Conservation (phyloP, 2,329 filamentous ascomycete species). For the Colletotrichum sp. region DNA sequence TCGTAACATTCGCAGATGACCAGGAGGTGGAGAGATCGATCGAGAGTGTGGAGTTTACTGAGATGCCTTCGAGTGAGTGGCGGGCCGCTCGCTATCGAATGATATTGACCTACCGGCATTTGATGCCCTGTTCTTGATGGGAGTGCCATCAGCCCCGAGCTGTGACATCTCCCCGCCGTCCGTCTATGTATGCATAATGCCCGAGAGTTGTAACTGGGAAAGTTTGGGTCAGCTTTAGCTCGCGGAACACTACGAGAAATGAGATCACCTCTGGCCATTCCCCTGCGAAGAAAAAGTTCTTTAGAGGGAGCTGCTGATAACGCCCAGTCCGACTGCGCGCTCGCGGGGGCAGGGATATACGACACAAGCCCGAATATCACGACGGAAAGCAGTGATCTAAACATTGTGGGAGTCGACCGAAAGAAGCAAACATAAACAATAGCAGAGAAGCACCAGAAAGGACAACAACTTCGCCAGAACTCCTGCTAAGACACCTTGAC, state of each 20-base stretch:
- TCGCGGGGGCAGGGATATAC: neutral
- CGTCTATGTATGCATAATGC: constrained; percentile 42
- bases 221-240: neutral
- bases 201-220: constrained; percentile 28
- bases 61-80: neutral
- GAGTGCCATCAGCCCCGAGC: neutral
- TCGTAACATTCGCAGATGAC: neutral
- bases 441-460: neutral
- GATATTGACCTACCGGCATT: neutral
- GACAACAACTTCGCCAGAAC: neutral
- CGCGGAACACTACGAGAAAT: rapidly evolving
- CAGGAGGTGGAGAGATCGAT: constrained; percentile 18
- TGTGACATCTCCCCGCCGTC: constrained; percentile 40
- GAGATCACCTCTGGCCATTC: neutral
- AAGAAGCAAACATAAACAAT: neutral
- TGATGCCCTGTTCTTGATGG: neutral
- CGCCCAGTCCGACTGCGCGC: neutral
- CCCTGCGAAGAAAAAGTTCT: neutral
- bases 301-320: neutral
- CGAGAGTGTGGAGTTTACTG: constrained; percentile 20
- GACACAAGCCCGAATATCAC: neutral
- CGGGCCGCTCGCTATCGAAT: neutral
- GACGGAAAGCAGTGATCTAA: neutral
- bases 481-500: neutral
- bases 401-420: neutral